A percentile compares a stretch with the other conserved stretches of the same genome.
These are phyloP conservation scores for Uronychia binucleata DNA, from an alignment of 73 alveolate species.

Conservation along the genomic window DNA sequence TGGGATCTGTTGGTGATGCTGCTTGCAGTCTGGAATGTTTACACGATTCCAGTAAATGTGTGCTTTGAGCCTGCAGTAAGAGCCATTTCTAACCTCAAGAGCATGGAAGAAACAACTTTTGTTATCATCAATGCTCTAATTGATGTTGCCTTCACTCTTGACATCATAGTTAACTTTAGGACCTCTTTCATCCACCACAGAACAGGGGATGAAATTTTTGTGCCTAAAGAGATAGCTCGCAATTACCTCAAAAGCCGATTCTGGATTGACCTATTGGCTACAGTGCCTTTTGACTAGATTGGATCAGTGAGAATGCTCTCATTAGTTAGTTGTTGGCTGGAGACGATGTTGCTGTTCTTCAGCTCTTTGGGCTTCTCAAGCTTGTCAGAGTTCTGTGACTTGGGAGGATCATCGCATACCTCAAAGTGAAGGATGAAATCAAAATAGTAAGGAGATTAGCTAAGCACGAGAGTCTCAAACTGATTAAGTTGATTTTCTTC, in stretches of 20 bases:
- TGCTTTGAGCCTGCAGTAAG: conserved; percentile 23
- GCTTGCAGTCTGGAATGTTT: conserved; percentile 22
- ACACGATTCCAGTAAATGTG: conserved; percentile 38
- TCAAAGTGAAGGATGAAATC: conserved; percentile 36
- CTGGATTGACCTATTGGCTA: conserved; percentile 33
- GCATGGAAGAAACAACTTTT: not conserved
- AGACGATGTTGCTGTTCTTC: not conserved
- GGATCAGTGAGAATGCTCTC: not conserved
- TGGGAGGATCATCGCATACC: conserved; percentile 35
- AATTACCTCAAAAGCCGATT: conserved; percentile 22
- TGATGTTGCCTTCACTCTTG: conserved; percentile 30
- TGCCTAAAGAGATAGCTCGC: conserved; percentile 35
- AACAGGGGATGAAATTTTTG: conserved; percentile 58
- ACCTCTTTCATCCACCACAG: conserved; percentile 22
- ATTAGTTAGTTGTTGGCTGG: not conserved
- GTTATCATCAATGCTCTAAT: not conserved
- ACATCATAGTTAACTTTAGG: conserved; percentile 36
- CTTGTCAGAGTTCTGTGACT: conserved; percentile 51
- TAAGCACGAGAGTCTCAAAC: conserved; percentile 23
- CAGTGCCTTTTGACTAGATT: conserved; percentile 37
- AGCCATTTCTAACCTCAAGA: conserved; percentile 1
- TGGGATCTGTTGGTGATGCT: conserved; percentile 57
- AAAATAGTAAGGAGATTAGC: conserved; percentile 19
- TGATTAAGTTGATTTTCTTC: conserved; percentile 34
- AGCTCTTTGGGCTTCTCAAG: conserved; percentile 48